Evolutionary conservation across 2,329 filamentous ascomycete genomes (phyloP).

Genomic region (Stenocarpella maydis): DNA sequence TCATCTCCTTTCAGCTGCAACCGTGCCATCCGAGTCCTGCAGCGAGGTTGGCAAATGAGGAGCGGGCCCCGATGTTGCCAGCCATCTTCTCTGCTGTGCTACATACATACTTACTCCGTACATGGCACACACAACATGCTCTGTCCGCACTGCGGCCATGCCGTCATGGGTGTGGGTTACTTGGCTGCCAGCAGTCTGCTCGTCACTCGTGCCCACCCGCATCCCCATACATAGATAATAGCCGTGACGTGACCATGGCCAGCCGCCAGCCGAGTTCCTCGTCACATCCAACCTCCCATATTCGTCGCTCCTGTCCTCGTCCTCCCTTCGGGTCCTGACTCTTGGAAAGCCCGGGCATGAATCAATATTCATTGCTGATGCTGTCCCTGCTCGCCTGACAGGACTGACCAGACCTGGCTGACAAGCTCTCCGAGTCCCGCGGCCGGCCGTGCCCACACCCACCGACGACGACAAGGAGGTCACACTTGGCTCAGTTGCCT

Average conservation of each 20-base stretch:
- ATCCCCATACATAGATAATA: constrained; percentile 15
- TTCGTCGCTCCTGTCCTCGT: background rate
- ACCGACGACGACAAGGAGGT: background rate
- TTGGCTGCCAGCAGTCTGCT: constrained; percentile 11
- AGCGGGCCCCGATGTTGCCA: constrained; percentile 16
- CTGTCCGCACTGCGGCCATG: background rate
- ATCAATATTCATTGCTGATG: background rate
- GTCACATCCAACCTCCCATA: background rate
- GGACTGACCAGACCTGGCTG: too few relatives aligned
- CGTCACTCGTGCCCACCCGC: background rate
- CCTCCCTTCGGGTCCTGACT: background rate
- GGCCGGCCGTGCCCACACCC: background rate
- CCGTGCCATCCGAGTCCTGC: background rate
- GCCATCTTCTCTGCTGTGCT: constrained; percentile 11
- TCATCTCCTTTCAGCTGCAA: constrained; percentile 5
- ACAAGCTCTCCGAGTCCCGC: too few relatives aligned
- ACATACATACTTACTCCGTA: too few relatives aligned
- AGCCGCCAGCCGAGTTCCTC: background rate
- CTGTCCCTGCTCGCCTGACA: constrained; percentile 2
- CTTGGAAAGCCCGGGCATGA: background rate
- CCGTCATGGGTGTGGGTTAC: too few relatives aligned
- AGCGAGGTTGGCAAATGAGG: constrained; percentile 22
- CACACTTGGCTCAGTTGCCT: constrained; percentile 18
- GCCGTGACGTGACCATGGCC: constrained; percentile 10
- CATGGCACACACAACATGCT: too few relatives aligned